Evolutionary conservation across 768 basidiomycete species (phyloP).

Genomic region (Lyophyllum atratum): DNA sequence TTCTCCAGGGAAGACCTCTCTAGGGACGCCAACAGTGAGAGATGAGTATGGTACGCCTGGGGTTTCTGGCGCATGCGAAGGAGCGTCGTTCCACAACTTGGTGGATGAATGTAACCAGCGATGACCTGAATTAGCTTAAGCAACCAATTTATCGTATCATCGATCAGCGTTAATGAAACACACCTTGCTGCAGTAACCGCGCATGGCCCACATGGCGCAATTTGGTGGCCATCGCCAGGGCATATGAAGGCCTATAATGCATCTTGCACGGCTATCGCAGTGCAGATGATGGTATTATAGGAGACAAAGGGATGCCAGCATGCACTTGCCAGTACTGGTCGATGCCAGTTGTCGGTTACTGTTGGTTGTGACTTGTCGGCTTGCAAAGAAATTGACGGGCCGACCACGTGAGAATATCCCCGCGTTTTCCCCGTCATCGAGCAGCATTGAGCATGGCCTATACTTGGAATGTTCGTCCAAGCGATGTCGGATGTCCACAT

Average conservation of each 20-base stretch:
- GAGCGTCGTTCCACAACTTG: constrained; percentile 25
- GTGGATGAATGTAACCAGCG: constrained; percentile 35
- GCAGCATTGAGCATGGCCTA: neutral
- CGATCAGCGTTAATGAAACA: constrained; percentile 10
- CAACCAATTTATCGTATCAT: neutral
- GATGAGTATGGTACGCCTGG: constrained; percentile 64
- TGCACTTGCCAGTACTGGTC: neutral
- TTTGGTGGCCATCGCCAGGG: constrained; percentile 26
- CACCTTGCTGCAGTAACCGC: constrained; percentile 16
- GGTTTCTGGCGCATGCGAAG: constrained; percentile 28
- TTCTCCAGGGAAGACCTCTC: constrained; percentile 77
- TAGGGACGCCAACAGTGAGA: constrained; percentile 75
- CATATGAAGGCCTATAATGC: constrained; percentile 31
- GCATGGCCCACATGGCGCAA: constrained; percentile 20
- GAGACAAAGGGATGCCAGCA: constrained; percentile 9
- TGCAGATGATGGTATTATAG: neutral
- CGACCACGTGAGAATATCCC: constrained; percentile 5
- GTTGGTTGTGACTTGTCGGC: neutral
- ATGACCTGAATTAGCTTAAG: constrained; percentile 22
- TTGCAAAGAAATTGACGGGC: neutral
- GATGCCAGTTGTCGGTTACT: neutral
- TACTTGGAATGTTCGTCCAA: neutral
- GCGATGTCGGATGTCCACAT: neutral
- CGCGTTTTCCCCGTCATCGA: constrained; percentile 8
- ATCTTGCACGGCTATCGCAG: constrained; percentile 24